Base-by-base conservation (phyloP, 1,284 basidiomycete genomes). In the Heterobasidion irregulare region DNA sequence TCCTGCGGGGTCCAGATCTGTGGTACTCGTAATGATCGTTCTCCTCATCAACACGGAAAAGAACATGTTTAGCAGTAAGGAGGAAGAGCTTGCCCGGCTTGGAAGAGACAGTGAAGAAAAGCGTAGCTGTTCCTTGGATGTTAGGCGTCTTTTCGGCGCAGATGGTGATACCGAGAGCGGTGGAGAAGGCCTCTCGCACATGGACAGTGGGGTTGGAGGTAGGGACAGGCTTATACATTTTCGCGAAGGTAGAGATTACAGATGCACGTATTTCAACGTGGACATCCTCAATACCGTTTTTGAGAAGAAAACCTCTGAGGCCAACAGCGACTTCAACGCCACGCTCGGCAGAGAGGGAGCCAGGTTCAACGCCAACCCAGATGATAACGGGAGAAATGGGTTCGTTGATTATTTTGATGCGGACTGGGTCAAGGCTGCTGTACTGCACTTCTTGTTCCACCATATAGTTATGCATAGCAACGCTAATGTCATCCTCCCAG, bases 351-450 rank as follows among this genome's bases (percentile, higher is more conserved):
- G 64, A 59, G 59, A 70, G 64, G 52, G 68, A 58, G 16, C 18
- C 58, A 50, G 64, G 68, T 10, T 18, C 43, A 6, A 71, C 68
- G 8, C 70, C 70, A 2, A 71, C 58, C 62, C 61, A 67, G 35
- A 70, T 52, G 53, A 65, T 35, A 56, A 61, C 56, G 44, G 65
- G 64, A 50, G 57, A 38, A 49, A 57, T 55, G 53, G 57, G 16
- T 34, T 62, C 50, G 43, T 50, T 62, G 51, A 58, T 57, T 13
- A 43, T 18, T 26, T 61, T 61, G 19, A 68, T 60, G 48, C 64
- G 64, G 35, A 64, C 46, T 13, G 58, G 56, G 53, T 61, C 44
- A 38, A 64, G 36, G 38, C 47, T 61, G 12, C 63, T 58, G 12
- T 56, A 64, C 53, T 60, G 12, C 19, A 67, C 63, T 54, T 54